Conservation (phyloP, 331 rosid genomes). For the Phaseolus coccineus region DNA sequence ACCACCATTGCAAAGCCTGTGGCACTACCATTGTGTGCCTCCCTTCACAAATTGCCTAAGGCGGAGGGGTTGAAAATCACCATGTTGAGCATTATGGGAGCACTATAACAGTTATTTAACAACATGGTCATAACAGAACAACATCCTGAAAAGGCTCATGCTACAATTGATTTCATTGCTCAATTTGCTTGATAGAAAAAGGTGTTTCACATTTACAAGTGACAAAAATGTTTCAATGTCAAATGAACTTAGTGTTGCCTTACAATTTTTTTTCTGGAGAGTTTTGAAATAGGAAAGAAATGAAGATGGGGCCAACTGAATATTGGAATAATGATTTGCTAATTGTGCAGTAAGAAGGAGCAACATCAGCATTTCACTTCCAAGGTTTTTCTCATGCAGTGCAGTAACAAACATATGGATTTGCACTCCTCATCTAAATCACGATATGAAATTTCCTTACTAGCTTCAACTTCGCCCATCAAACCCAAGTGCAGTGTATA, state of each 20-base stretch:
- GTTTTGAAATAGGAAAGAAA: background rate
- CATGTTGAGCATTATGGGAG: too few species aligned
- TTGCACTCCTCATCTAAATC: background rate
- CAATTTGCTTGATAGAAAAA: background rate
- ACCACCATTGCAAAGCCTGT: too few species aligned
- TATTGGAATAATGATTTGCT: background rate
- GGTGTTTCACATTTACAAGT: background rate
- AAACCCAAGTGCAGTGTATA: background rate
- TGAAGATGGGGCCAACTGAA: background rate
- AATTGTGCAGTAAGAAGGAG: background rate
- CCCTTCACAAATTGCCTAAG: too few species aligned
- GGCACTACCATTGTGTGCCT: too few species aligned
- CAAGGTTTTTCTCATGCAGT: background rate
- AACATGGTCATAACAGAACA: background rate
- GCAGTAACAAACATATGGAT: background rate
- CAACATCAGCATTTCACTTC: constrained; percentile 14
- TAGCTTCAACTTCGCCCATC: constrained; percentile 15
- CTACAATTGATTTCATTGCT: background rate
- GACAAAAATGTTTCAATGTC: background rate
- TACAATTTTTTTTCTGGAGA: background rate
- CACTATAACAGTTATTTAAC: too few species aligned
- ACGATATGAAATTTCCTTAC: background rate
- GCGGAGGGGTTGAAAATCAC: too few species aligned
- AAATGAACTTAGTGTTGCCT: background rate
- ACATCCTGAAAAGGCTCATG: background rate